phyloP scores from a whole-genome alignment of 257 asterid species.

The Jacaranda copaia region DNA sequence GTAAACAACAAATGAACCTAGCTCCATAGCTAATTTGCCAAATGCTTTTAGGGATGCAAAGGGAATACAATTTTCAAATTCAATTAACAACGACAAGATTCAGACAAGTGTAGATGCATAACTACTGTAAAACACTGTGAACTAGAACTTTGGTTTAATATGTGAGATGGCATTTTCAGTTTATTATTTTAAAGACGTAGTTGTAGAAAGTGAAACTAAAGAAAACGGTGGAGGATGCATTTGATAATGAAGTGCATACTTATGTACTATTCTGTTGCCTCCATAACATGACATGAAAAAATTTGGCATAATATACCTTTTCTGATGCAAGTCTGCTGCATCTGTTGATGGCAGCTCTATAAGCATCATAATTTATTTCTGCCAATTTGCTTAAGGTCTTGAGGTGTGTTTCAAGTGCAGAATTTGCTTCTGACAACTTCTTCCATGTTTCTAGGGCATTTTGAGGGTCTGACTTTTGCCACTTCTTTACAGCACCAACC shows the following conservation, averaged over 20 bases:
- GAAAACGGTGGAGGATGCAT: background rate
- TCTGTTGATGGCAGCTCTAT: conserved; percentile 54
- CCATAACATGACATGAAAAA: conserved; percentile 6
- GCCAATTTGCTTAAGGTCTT: conserved; percentile 69
- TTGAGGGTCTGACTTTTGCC: conserved; percentile 94
- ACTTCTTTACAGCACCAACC: conserved; percentile 99
- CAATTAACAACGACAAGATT: too few relatives aligned
- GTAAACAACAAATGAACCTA: too few relatives aligned
- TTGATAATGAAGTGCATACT: background rate
- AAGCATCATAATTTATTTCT: conserved; percentile 57
- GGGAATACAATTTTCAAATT: too few relatives aligned
- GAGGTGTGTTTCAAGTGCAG: conserved; percentile 78
- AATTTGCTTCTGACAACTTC: conserved; percentile 77
- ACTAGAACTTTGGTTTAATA: background rate
- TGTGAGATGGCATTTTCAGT: background rate
- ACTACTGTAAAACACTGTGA: background rate
- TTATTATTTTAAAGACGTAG: background rate
- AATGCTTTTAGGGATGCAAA: too few relatives aligned
- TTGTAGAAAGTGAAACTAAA: too few relatives aligned
- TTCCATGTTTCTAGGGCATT: conserved; percentile 82
- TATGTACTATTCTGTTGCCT: background rate
- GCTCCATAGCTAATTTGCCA: too few relatives aligned
- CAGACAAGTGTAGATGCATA: background rate
- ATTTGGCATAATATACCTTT: conserved; percentile 56
- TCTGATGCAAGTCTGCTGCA: conserved; percentile 76